These are phyloP conservation scores for Pseudoneurospora amorphoporcata DNA, from an alignment of 495 filamentous ascomycete species.

Conservation along the genomic window DNA sequence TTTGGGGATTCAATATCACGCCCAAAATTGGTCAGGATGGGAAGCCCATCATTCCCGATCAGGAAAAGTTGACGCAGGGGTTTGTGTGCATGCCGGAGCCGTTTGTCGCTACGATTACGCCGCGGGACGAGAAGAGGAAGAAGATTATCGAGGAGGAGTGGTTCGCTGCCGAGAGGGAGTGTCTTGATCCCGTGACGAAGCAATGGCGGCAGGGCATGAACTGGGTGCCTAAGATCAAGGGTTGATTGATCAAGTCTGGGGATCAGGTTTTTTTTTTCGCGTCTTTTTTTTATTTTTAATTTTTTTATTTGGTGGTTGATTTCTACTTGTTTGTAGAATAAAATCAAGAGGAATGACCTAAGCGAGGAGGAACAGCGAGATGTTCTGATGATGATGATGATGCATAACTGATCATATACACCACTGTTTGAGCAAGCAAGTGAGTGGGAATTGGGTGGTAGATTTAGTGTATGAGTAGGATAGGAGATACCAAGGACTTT, in stretches of 20 bases:
- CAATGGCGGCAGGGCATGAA: conserved; percentile 16
- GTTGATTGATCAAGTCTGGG: neutral
- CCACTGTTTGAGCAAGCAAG: neutral
- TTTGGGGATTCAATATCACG: conserved; percentile 45
- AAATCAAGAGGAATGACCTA: too few relatives aligned
- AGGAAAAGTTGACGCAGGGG: conserved; percentile 31
- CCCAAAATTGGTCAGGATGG: conserved; percentile 23
- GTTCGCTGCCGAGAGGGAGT: conserved; percentile 22
- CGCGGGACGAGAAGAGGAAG: conserved; percentile 18
- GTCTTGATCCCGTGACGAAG: conserved; percentile 22
- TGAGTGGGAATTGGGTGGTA: neutral
- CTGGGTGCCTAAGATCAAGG: neutral
- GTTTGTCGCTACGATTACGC: conserved; percentile 25
- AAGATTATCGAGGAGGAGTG: conserved; percentile 25
- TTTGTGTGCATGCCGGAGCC: conserved; percentile 35
- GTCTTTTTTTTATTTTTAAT: neutral
- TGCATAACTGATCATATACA: neutral
- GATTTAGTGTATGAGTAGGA: neutral
- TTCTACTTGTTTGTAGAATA: too few relatives aligned
- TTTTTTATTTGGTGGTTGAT: neutral
- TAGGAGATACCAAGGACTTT: neutral
- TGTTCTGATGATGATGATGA: neutral
- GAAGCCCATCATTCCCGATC: conserved; percentile 27
- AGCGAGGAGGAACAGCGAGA: neutral
- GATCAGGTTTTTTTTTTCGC: neutral